Evolutionary conservation across 257 asterid species (phyloP).

Genomic region (Cynanchum wilfordii): DNA sequence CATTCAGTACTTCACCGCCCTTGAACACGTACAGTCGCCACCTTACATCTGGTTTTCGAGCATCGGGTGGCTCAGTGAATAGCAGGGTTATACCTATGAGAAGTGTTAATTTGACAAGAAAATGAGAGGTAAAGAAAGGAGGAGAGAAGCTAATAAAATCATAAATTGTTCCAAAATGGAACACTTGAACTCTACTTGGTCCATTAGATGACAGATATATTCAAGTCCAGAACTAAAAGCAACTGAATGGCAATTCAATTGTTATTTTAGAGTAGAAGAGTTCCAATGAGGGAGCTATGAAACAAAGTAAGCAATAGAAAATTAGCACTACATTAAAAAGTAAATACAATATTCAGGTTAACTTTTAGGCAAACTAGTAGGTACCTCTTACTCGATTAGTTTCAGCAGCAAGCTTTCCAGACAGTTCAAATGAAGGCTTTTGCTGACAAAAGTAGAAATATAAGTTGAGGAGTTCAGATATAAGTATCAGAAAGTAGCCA

Average conservation of each 20-base stretch:
- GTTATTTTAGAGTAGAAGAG: not conserved
- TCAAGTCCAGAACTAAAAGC: not conserved
- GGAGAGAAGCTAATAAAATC: not conserved
- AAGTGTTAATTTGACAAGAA: constrained; percentile 25
- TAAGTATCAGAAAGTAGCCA: not conserved
- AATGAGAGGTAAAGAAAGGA: not conserved
- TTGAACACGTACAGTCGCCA: constrained; percentile 96
- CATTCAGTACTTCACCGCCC: constrained; percentile 87
- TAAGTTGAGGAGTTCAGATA: constrained; percentile 9
- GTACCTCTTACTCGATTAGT: constrained; percentile 90
- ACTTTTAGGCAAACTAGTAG: constrained; percentile 8
- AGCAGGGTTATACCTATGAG: constrained; percentile 76
- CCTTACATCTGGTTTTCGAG: constrained; percentile 73
- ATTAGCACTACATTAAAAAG: not conserved
- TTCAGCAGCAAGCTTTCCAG: constrained; percentile 98
- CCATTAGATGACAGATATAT: not conserved
- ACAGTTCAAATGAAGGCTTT: constrained; percentile 95
- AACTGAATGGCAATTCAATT: not conserved
- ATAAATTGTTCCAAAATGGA: not conserved
- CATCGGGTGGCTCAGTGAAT: constrained; percentile 94
- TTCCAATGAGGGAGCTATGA: not conserved
- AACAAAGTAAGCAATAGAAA: not conserved
- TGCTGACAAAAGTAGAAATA: constrained; percentile 46
- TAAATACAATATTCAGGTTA: not conserved
- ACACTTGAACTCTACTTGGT: not conserved